Evolutionary conservation across 1,139 yeast species (phyloP), one percentile per base, ranked within the genome.

Genomic region (Suhomyces atakaporum): DNA sequence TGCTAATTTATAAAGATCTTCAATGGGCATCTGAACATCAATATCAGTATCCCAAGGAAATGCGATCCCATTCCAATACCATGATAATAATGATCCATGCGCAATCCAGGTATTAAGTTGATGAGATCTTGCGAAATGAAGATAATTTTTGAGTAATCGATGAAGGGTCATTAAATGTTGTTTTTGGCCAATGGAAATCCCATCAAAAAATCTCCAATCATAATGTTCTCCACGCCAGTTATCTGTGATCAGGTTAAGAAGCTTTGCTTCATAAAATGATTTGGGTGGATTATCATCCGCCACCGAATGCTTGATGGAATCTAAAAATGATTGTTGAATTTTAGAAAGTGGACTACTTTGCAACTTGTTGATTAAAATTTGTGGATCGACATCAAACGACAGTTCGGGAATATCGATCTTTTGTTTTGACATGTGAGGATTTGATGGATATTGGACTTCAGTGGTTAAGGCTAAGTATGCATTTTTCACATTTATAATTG

Each of bases 121-220:
- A 42, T 62, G 42, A 12, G 40, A 50, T 28, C 51, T 44, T 15
- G 66, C 52, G 32, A 68, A 66, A 22, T 56, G 56, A 10, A 67
- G 49, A 48, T 62, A 67, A 35, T 55, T 58, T 33, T 59, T 58
- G 27, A 62, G 43, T 22, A 65, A 39, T 22, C 66, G 51, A 43
- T 60, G 65, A 25, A 64, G 53, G 3, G 59, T 44, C 7, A 55
- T 44, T 16, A 49, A 40, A 40, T 63, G 69, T 31, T 54, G 58
- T 16, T 54, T 53, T n/a, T 49, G 47, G 2, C 63, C 66, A 4
- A 56, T 51, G 11, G 55, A 53, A 20, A 63, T 32, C 7, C 53
- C 51, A 22, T 45, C 49, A 49, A 66, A 67, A 39, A 68, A 69
- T 29, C 73, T 48, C 73, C 74, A 68, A 47, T 69, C 75, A 47